Conservation (phyloP, 1,284 basidiomycete genomes). For the Phellinidium pouzarii region DNA sequence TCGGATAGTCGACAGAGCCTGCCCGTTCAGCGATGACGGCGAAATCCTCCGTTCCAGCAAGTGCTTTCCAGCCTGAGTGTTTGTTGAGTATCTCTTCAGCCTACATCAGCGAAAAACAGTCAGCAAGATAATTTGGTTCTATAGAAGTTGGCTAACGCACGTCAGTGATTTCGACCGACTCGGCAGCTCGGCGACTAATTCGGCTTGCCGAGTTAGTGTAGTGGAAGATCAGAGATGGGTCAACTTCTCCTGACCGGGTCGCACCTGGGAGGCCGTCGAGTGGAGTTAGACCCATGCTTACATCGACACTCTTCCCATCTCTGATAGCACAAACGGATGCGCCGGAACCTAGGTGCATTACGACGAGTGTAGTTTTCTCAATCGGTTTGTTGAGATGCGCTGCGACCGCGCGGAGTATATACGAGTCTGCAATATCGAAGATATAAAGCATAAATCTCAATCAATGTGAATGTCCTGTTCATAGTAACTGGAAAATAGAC, state of each 20-base stretch:
- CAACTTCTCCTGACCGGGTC: conserved; percentile 74
- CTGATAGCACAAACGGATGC: conserved; percentile 74
- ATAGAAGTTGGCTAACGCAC: conserved; percentile 24
- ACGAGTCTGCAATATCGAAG: conserved; percentile 43
- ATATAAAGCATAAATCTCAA: background rate
- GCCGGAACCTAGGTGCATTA: conserved; percentile 81
- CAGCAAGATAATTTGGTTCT: background rate
- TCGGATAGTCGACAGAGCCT: conserved; percentile 19
- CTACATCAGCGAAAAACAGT: conserved; percentile 23
- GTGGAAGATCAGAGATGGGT: conserved; percentile 84
- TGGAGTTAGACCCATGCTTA: conserved; percentile 78
- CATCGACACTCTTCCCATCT: conserved; percentile 69
- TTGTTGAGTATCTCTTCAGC: conserved; percentile 79
- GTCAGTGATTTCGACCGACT: conserved; percentile 59
- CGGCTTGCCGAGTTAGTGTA: conserved; percentile 58
- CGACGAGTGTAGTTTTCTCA: conserved; percentile 57
- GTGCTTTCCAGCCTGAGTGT: conserved; percentile 62
- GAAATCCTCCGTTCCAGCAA: conserved; percentile 78
- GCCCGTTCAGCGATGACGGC: conserved; percentile 46
- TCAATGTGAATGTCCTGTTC: too few relatives aligned
- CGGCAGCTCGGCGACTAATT: conserved; percentile 49
- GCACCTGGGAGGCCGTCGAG: conserved; percentile 80
- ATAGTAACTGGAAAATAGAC: conserved; percentile 23
- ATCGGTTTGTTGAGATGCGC: conserved; percentile 45
- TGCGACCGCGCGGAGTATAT: conserved; percentile 57